Evolutionary conservation across 164 flowering plant genomes (phyloP), one percentile per base, ranked within the genome.

Genomic region (Chloranthus sessilifolius): DNA sequence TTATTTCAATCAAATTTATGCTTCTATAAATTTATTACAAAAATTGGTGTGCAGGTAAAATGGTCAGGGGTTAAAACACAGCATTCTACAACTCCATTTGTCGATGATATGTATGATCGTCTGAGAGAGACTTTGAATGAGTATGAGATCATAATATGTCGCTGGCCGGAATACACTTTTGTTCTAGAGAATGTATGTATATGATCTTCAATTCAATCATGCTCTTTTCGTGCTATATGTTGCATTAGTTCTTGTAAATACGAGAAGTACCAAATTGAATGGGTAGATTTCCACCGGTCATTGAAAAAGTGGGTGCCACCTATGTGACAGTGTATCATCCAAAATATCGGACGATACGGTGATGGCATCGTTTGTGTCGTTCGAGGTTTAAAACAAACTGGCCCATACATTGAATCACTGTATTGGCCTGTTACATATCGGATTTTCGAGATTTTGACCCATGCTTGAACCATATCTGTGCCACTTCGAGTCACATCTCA

Each of bases 151-250:
- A 85, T 90, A 46, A 80, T 85, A 33, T 69, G 79, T 67, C 86
- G 96, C 38, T 90, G 98, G 98, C 98, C 98, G n/a, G 98, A 90
- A 51, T 90, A 87, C 53, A 80, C 78, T 9, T 77, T 76, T 55
- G 82, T 70, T 51, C 63, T 90, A 29, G 98, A 90, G 65, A 81
- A 78, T 68, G 98, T 90, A 79, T 17, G 91, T 68, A 37, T 1
- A 22, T 11, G 27, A 22, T 22, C 29, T 22, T 43, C 15, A n/a
- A n/a, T n/a, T n/a, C n/a, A n/a, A n/a, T n/a, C n/a, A n/a, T n/a
- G n/a, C n/a, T n/a, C n/a, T n/a, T n/a, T n/a, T n/a, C n/a, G n/a
- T n/a, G n/a, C n/a, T n/a, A n/a, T n/a, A n/a, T n/a, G n/a, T n/a
- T n/a, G n/a, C n/a, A n/a, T n/a, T n/a, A n/a, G n/a, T n/a, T n/a